Percentiles rank a stretch among this genome's conserved stretches.
phyloP scores from a whole-genome alignment of 305 asterid genomes.

The Fraxinus platypoda region DNA sequence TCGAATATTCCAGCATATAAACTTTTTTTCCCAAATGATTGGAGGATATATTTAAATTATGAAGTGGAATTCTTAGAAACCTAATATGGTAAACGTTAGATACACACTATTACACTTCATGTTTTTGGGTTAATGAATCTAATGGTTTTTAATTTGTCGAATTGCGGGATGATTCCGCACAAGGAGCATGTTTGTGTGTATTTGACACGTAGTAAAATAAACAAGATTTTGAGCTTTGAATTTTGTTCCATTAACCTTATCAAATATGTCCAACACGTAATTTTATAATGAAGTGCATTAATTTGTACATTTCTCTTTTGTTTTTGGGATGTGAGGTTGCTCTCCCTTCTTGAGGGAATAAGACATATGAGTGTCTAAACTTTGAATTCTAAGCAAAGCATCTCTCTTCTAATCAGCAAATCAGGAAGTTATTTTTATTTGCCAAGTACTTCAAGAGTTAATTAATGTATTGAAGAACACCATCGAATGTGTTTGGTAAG shows the following conservation, averaged over 20 bases:
- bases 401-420: background rate
- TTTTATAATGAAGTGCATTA: background rate
- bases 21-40: background rate
- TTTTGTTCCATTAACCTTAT: background rate
- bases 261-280: background rate
- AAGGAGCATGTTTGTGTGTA: background rate
- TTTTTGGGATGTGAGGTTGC: background rate
- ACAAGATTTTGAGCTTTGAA: background rate
- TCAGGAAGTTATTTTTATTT: background rate
- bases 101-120: background rate
- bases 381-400: background rate
- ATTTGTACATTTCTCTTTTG: background rate
- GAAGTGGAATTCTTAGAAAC: background rate
- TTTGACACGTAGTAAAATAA: background rate
- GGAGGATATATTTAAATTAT: background rate
- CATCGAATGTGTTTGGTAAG: background rate
- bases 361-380: background rate
- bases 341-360: background rate
- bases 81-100: background rate
- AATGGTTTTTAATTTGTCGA: background rate
- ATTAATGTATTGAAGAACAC: background rate
- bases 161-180: background rate
- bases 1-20: constrained; percentile 37
- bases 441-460: background rate
- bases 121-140: background rate